These are phyloP conservation scores for Kodamaea laetipori DNA, from an alignment of 805 yeast genomes.

Conservation along the genomic window DNA sequence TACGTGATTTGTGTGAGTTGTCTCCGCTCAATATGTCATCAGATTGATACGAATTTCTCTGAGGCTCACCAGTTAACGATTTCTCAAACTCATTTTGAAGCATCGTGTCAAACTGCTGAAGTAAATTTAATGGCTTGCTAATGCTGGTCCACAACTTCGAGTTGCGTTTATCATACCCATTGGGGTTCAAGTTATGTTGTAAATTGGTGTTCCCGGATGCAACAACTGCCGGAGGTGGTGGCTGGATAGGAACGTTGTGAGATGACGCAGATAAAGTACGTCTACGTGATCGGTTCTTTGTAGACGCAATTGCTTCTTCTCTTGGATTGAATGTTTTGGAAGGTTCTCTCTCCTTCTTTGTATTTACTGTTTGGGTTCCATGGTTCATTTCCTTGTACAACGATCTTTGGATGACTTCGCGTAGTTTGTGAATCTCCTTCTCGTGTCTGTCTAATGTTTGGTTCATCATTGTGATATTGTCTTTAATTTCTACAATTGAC, in stretches of 20 bases:
- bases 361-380: not conserved
- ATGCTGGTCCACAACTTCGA: conserved; percentile 36
- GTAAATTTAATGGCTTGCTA: conserved; percentile 42
- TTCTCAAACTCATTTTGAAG: conserved; percentile 68
- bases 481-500: conserved; percentile 64
- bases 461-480: conserved; percentile 48
- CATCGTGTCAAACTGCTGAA: conserved; percentile 69
- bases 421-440: conserved; percentile 52
- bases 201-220: conserved; percentile 6
- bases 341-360: conserved; percentile 4
- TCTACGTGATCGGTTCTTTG: conserved; percentile 26
- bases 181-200: conserved; percentile 6
- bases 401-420: conserved; percentile 49
- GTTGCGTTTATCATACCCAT: conserved; percentile 13
- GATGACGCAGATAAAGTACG: conserved; percentile 17
- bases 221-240: conserved; percentile 9
- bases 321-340: conserved; percentile 21
- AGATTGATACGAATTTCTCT: conserved; percentile 7
- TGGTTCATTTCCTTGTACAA: conserved; percentile 43
- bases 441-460: conserved; percentile 44
- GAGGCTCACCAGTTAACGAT: conserved; percentile 13
- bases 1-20: conserved; percentile 15
- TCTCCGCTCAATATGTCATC: conserved; percentile 7
- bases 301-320: conserved; percentile 31
- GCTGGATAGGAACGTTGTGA: conserved; percentile 1